A percentile compares a stretch with the other conserved stretches of the same genome.
These are phyloP conservation scores for Fomitopsis palustris DNA, from an alignment of 1,284 basidiomycete genomes.

Conservation along the genomic window DNA sequence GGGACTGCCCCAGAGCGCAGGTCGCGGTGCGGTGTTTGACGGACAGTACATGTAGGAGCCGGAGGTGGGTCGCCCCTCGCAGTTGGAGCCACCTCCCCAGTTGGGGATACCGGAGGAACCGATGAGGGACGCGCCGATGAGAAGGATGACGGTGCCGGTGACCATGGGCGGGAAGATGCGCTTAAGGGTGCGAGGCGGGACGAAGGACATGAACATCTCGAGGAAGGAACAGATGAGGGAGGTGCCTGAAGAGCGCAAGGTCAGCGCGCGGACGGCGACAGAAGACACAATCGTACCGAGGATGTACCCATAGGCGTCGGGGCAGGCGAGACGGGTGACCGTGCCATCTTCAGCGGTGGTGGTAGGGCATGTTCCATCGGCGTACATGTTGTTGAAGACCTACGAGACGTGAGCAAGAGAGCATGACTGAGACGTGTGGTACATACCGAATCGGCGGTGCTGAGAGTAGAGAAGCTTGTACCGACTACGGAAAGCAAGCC, in stretches of 20 bases:
- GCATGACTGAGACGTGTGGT: not conserved
- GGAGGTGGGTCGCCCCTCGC: slow-evolving; percentile 51
- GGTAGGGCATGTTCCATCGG: slow-evolving; percentile 73
- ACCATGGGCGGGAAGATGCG: slow-evolving; percentile 81
- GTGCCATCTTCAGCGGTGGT: slow-evolving; percentile 57
- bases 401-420: slow-evolving; percentile 5
- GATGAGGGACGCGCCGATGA: slow-evolving; percentile 77
- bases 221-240: slow-evolving; percentile 78
- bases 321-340: slow-evolving; percentile 60
- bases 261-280: slow-evolving; percentile 1
- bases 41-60: slow-evolving; percentile 73
- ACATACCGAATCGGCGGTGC: slow-evolving; percentile 66
- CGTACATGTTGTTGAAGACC: slow-evolving; percentile 74
- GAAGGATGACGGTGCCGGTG: slow-evolving; percentile 70
- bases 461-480: slow-evolving; percentile 80
- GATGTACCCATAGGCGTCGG: slow-evolving; percentile 77
- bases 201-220: slow-evolving; percentile 77
- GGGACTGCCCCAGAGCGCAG: slow-evolving; percentile 70
- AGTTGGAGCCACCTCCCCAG: slow-evolving; percentile 84
- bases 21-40: slow-evolving; percentile 58
- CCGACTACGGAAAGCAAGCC: slow-evolving; percentile 84
- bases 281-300: slow-evolving; percentile 45
- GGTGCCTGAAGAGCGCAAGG: slow-evolving; percentile 45
- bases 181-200: slow-evolving; percentile 60
- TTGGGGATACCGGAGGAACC: slow-evolving; percentile 72